Evolutionary conservation across 192 early-diverging fungal species (phyloP), one percentile per base, ranked within the genome.

Genomic region (Entomortierella parvispora): DNA sequence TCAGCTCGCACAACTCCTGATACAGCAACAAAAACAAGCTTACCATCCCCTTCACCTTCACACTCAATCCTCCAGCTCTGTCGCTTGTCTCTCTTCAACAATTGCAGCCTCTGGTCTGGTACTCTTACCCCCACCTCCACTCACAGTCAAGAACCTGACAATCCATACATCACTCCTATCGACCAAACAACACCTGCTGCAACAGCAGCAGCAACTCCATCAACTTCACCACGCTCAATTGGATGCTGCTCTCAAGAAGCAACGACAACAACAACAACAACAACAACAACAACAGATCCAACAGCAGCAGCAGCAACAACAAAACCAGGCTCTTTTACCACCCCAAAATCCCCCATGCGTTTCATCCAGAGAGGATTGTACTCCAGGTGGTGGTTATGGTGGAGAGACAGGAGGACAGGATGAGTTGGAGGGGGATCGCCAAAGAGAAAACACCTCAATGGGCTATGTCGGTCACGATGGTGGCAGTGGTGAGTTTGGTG

Each of bases 111-210:
- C 74, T 14, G 74, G 74, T 3, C 60, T 77, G 3, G 65, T 77
- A 2, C 61, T 77, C 4, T 26, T 77, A 3, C 74, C 74, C 0
- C 74, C 74, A 25, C 74, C 74, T 15, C 74, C 74, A 37, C 53
- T 77, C 28, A 77, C 74, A 6, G 26, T 49, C 53, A 68, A 77
- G 43, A 77, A 77, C 52, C 60, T 77, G 37, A 68, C 74, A 15
- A 77, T 77, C 29, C 74, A 77, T 48, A 77, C 65, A 25, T 77
- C 74, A 2, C 56, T 77, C 26, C 61, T 77, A 26, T 77, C 74
- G 12, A 77, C 74, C 37, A 77, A 77, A 51, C 74, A 77, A 29
- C 74, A 77, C 17, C 65, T 77, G n/a, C 37, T 53, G 2, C 74
- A 77, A 42, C 74, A 77, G 11, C 74, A 77, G 28, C 74, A 77